These are phyloP conservation scores for Logfia minima DNA, from an alignment of 129 eudicot genomes.

Conservation along the genomic window DNA sequence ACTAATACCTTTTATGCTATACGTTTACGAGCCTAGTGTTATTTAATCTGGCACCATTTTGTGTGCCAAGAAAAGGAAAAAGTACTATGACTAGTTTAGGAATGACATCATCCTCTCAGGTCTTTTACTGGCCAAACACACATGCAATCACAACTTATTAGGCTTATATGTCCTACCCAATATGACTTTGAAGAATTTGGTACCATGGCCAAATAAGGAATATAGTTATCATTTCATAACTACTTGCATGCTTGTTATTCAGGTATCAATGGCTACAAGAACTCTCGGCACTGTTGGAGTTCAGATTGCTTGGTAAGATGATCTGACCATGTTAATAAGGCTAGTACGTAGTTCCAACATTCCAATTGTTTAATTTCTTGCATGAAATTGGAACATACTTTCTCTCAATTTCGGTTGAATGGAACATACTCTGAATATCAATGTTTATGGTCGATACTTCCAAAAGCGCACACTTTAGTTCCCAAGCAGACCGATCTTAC, in stretches of 20 bases:
- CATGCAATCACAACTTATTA: neutral
- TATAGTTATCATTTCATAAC: slow-evolving; percentile 10
- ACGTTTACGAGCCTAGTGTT: neutral
- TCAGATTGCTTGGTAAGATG: slow-evolving; percentile 79
- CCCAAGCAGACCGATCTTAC: slow-evolving; percentile 14
- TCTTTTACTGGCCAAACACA: slow-evolving; percentile 9
- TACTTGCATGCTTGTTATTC: slow-evolving; percentile 28
- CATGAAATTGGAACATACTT: neutral
- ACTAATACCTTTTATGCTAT: neutral
- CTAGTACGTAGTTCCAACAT: slow-evolving; percentile 8
- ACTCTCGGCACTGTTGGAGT: slow-evolving; percentile 90
- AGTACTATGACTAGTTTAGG: slow-evolving; percentile 5
- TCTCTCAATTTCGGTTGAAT: neutral
- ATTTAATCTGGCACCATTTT: neutral
- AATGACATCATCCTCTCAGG: neutral
- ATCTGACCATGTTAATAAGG: slow-evolving; percentile 19
- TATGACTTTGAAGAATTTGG: slow-evolving; percentile 1
- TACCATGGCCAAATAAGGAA: neutral
- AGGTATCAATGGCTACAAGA: slow-evolving; percentile 99
- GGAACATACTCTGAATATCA: neutral
- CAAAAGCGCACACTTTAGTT: neutral
- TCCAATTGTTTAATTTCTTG: slow-evolving; percentile 3
- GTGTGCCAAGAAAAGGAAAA: slow-evolving; percentile 19
- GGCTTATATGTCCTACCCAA: slow-evolving; percentile 11
- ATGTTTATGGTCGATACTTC: neutral